Conservation (phyloP, 2,329 filamentous ascomycete genomes). For the Colletotrichum lini region DNA sequence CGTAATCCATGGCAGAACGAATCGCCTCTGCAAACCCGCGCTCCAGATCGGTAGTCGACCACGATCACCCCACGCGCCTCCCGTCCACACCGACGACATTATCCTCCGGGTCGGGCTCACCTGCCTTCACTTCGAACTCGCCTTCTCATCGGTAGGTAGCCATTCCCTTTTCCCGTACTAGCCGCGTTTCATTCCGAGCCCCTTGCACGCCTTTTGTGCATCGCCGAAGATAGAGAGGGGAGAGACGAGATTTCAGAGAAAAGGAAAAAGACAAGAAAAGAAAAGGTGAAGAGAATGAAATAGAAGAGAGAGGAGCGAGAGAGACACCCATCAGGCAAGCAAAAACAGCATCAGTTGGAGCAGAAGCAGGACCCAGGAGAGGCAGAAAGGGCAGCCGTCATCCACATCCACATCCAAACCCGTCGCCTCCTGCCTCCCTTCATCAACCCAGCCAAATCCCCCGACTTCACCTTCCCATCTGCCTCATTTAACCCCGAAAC, state of each 20-base stretch:
- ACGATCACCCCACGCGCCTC: slow-evolving; percentile 66
- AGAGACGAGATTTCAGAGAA: neutral
- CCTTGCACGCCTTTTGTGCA: slow-evolving; percentile 17
- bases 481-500: slow-evolving; percentile 29
- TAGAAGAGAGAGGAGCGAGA: neutral
- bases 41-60: slow-evolving; percentile 68
- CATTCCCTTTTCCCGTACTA: slow-evolving; percentile 6
- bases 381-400: slow-evolving; percentile 12
- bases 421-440: slow-evolving; percentile 15
- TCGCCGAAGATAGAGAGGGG: slow-evolving; percentile 7
- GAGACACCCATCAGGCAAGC: neutral
- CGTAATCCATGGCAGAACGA: slow-evolving; percentile 80
- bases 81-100: slow-evolving; percentile 54
- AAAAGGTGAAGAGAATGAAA: neutral
- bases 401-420: slow-evolving; percentile 4
- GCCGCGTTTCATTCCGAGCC: slow-evolving; percentile 14
- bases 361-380: slow-evolving; percentile 2
- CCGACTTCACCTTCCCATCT: slow-evolving; percentile 34
- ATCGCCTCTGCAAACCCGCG: slow-evolving; percentile 63
- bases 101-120: slow-evolving; percentile 38
- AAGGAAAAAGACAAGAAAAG: neutral
- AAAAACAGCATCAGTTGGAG: neutral
- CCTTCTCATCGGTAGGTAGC: slow-evolving; percentile 43
- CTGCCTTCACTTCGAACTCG: slow-evolving; percentile 38
- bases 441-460: neutral